Base-by-base conservation (phyloP, 495 filamentous ascomycete species). In the Penicillium bialowiezense region DNA sequence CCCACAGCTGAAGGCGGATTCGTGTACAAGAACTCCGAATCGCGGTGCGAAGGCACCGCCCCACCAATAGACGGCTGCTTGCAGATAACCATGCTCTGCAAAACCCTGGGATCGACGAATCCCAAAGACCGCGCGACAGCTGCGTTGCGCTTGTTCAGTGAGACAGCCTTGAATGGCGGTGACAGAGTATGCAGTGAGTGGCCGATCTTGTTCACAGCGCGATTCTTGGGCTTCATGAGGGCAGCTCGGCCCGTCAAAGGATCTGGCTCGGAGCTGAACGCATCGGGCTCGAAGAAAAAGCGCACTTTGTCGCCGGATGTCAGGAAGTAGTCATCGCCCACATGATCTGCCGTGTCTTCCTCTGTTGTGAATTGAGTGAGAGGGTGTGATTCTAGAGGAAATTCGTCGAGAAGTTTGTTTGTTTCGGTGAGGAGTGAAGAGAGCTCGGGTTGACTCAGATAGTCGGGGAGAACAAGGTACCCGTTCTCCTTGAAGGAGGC, bases 81-180 rank as follows among this genome's bases (percentile, higher is more conserved):
- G 79, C 89, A 95, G 54, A 98, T 98, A 7, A 97, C 78, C 93
- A 98, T 98, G 58, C 86, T 91, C 74, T 98, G 93, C 50, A 98
- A 74, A 1, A 87, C 77, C 29, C 74, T 70, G 0, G 93, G 90
- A 59, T 93, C 85, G 0, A 44, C 48, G 68, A 95, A 96, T 1
- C 85, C 83, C 10, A 98, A 70, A 1, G 74, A 76, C 13, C 69
- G 68, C 6, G 91, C 90, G 19, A 98, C 84, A 12, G 75, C 77
- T 1, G 81, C 82, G 57, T 86, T 78, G 13, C 69, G 59, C 26
- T 60, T 24, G 50, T 73, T 73, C 41, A 85, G 57, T 48, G 84
- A 80, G 0, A 89, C 76, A 0, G 73, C 54, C 7, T 77, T 72
- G 68, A 97, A 97, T 0, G 83, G 79, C 5, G 84, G 75, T 1